Evolutionary conservation across 805 yeast species (phyloP), one percentile per base, ranked within the genome.

Genomic region (Pichia cabralensis): DNA sequence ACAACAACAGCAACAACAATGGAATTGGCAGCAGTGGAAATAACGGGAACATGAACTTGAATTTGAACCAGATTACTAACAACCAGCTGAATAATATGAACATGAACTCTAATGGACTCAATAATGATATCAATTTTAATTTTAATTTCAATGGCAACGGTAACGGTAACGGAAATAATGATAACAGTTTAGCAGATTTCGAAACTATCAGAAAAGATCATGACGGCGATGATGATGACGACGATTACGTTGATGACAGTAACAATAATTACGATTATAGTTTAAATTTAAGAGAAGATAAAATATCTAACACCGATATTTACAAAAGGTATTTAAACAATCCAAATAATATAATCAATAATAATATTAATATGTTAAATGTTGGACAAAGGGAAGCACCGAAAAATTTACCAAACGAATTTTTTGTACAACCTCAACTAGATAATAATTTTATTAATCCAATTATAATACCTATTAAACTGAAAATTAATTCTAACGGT

Each of bases 391-490:
- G n/a, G n/a, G 60, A 52, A 27, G 74, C 69, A 1, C 55, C 59
- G 13, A 56, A 57, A 26, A 60, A 66, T n/a, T 13, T 37, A 13
- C n/a, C n/a, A n/a, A n/a, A n/a, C n/a, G n/a, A n/a, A n/a, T n/a
- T n/a, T n/a, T n/a, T n/a, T n/a, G n/a, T n/a, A n/a, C n/a, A n/a
- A n/a, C n/a, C n/a, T n/a, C n/a, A n/a, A n/a, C n/a, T n/a, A n/a
- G n/a, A n/a, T n/a, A n/a, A n/a, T n/a, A n/a, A n/a, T n/a, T n/a
- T n/a, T n/a, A n/a, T n/a, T n/a, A n/a, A n/a, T n/a, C n/a, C n/a
- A n/a, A 45, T 61, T 8, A 57, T 80, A 28, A 68, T 82, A n/a
- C 94, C 94, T 0, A 69, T 81, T 17, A 68, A 78, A 35, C 53
- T 82, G 30, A 67, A 67, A 34, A 53, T 81, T 26, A 89, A 80